These are phyloP conservation scores for Lunasporangiospora selenospora DNA, from an alignment of 192 early-diverging fungal species.

Conservation along the genomic window DNA sequence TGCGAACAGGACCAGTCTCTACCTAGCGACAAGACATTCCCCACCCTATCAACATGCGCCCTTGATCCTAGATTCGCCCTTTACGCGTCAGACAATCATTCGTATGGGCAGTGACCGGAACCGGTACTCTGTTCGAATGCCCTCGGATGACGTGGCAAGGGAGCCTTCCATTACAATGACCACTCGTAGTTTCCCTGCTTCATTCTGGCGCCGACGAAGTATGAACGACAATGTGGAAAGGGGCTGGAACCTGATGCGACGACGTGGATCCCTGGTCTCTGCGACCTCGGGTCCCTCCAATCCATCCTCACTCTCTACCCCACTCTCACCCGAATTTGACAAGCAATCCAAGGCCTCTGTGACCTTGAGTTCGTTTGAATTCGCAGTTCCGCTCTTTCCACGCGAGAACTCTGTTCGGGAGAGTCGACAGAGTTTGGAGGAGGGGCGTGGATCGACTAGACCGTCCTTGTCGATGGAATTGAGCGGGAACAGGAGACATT, in stretches of 20 bases:
- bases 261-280: slow-evolving; percentile 1
- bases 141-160: slow-evolving; percentile 7
- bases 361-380: slow-evolving; percentile 23
- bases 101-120: slow-evolving; percentile 36
- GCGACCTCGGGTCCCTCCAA: slow-evolving; percentile 2
- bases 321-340: slow-evolving; percentile 11
- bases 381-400: slow-evolving; percentile 15
- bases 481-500: slow-evolving; percentile 10
- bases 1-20: slow-evolving; percentile 5
- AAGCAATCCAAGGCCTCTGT: background rate
- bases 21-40: slow-evolving; percentile 16
- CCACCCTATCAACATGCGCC: slow-evolving; percentile 9
- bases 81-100: slow-evolving; percentile 36
- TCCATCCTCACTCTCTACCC: slow-evolving; percentile 10
- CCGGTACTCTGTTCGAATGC: slow-evolving; percentile 40
- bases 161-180: background rate
- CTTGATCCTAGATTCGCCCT: slow-evolving; percentile 26
- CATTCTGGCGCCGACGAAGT: slow-evolving; percentile 35
- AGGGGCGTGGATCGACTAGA: background rate
- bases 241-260: slow-evolving; percentile 19
- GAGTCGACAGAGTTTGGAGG: slow-evolving; percentile 2
- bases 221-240: slow-evolving; percentile 24
- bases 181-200: background rate
- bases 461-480: background rate
- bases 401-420: background rate